Percentiles rank a stretch among this genome's conserved stretches.
Conservation (phyloP, 768 basidiomycete species). For the Hypholoma sublateritium region DNA sequence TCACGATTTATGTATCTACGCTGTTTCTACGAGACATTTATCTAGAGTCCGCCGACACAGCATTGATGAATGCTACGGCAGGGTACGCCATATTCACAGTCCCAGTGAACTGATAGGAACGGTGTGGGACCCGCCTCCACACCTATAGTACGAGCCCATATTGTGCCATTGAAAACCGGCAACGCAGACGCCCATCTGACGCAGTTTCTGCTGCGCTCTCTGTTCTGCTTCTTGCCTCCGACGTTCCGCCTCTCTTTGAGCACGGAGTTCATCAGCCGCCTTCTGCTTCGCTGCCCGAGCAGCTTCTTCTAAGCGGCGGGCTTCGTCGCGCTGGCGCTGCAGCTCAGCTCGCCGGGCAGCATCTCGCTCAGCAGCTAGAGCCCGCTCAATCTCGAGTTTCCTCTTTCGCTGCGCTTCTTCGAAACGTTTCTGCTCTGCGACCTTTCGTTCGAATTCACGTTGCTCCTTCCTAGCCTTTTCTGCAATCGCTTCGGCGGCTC, state of each 20-base stretch:
- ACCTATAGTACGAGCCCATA: conserved; percentile 38
- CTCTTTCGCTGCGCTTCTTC: conserved; percentile 5
- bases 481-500: not conserved
- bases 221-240: conserved; percentile 35
- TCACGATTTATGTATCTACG: no score
- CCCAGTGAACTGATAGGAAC: no score
- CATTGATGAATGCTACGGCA: no score
- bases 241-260: conserved; percentile 20
- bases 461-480: conserved; percentile 2
- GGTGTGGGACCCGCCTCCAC: no score
- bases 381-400: not conserved
- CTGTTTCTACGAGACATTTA: no score
- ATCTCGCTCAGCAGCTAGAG: conserved; percentile 13
- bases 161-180: conserved; percentile 33
- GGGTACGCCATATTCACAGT: no score
- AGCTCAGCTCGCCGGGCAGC: conserved; percentile 26
- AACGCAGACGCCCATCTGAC: conserved; percentile 48
- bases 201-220: conserved; percentile 39
- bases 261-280: conserved; percentile 13
- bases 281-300: conserved; percentile 15
- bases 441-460: not conserved
- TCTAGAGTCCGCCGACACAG: no score
- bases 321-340: conserved; percentile 24
- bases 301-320: conserved; percentile 14
- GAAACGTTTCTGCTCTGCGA: conserved; percentile 2